Conservation (phyloP, 257 asterid genomes). For the Lycium ferocissimum region DNA sequence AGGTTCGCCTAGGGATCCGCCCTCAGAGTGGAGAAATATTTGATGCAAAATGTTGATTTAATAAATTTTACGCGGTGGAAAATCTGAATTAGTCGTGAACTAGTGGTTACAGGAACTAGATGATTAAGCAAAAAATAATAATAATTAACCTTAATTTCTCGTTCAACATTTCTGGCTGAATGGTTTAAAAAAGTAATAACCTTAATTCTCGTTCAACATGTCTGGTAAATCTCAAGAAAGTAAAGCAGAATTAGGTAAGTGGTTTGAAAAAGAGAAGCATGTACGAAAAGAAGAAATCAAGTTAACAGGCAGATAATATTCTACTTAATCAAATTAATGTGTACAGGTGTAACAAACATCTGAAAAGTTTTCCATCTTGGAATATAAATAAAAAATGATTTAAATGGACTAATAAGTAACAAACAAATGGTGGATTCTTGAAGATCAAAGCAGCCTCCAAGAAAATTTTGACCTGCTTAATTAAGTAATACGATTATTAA, state of each 20-base stretch:
- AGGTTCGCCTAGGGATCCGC: no score
- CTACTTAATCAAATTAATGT: not conserved
- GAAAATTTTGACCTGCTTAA: conserved; percentile 1
- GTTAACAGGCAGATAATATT: not conserved
- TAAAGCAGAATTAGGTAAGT: not conserved
- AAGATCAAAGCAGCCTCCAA: not conserved
- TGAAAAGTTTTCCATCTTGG: not conserved
- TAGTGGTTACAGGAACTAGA: no score
- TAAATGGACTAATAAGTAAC: not conserved
- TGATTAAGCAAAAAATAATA: no score
- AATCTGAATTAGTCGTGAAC: no score
- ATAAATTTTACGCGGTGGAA: no score
- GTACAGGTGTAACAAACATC: not conserved
- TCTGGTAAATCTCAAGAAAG: not conserved
- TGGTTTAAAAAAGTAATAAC: not conserved
- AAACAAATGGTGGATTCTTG: no score
- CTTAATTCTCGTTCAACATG: not conserved
- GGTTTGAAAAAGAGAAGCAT: not conserved
- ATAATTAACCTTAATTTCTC: no score
- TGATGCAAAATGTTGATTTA: no score
- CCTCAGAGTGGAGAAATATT: no score
- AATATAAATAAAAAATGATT: not conserved
- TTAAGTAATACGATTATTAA: not conserved
- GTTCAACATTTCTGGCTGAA: not conserved
- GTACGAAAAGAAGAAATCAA: not conserved